Evolutionary conservation across 768 basidiomycete genomes (phyloP).

Genomic region (Coprinopsis cinerea): DNA sequence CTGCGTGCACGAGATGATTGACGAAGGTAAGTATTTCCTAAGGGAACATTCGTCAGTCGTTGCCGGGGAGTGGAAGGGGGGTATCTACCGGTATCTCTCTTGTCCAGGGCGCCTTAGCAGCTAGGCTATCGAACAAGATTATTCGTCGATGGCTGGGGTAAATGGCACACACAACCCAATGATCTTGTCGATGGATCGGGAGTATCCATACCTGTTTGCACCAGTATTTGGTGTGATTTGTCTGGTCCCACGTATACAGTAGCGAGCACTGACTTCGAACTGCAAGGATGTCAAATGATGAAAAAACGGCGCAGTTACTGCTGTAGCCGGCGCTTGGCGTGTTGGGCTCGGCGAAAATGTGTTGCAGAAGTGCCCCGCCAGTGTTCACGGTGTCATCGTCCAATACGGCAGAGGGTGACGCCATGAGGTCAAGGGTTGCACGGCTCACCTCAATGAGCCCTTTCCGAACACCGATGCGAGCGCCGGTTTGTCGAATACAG

Average conservation of each 20-base stretch:
- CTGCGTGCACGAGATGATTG: too few relatives aligned
- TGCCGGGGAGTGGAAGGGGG: neutral
- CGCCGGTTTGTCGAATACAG: too few relatives aligned
- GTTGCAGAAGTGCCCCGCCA: constrained; percentile 16
- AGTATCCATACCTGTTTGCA: constrained; percentile 28
- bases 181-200: constrained; percentile 28
- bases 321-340: neutral
- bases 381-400: constrained; percentile 24
- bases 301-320: constrained; percentile 13
- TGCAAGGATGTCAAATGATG: constrained; percentile 15
- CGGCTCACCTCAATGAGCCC: neutral
- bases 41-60: neutral
- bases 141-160: constrained; percentile 13
- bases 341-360: neutral
- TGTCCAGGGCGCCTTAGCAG: neutral
- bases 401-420: constrained; percentile 5
- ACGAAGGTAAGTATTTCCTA: constrained; percentile 13
- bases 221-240: constrained; percentile 21
- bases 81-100: neutral
- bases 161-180: constrained; percentile 28
- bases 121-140: constrained; percentile 28
- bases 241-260: constrained; percentile 17
- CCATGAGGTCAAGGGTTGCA: neutral
- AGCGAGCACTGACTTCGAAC: constrained; percentile 15
- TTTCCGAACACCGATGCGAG: neutral